A percentile compares a stretch with the other conserved stretches of the same genome.
Conservation (phyloP, 257 asterid genomes). For the Ilex asprella region DNA sequence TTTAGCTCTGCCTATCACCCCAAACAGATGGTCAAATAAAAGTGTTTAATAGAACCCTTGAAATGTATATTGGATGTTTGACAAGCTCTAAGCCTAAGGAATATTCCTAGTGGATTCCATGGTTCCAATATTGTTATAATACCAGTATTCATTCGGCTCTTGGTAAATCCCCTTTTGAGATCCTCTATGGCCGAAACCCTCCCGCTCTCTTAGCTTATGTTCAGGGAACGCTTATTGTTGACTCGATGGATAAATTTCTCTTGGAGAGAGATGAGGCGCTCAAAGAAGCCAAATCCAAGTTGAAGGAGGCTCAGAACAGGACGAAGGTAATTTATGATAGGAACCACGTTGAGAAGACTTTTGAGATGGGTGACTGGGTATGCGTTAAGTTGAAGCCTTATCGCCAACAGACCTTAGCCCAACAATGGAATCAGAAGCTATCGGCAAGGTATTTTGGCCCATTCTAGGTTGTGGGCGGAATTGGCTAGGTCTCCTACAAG, state of each 20-base stretch:
- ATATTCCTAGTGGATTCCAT: not conserved
- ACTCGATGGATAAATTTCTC: not conserved
- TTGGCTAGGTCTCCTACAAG: conserved; percentile 5
- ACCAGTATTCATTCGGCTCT: not conserved
- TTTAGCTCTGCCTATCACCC: not conserved
- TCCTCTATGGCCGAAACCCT: not conserved
- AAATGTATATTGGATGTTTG: not conserved
- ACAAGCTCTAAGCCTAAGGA: not conserved
- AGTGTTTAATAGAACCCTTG: not conserved
- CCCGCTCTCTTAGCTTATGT: not conserved
- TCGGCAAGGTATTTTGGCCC: not conserved
- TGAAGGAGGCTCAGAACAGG: not conserved
- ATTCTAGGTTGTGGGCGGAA: not conserved
- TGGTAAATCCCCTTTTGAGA: not conserved
- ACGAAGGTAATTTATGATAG: not conserved
- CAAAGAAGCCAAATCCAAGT: not conserved
- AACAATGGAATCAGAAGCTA: not conserved
- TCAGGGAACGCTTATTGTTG: fast-evolving
- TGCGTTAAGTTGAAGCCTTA: not conserved
- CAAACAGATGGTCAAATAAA: conserved; percentile 5
- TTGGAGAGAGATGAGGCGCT: not conserved
- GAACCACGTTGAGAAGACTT: not conserved
- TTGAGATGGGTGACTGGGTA: not conserved
- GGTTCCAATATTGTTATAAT: conserved; percentile 1
- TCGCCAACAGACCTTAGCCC: not conserved